Evolutionary conservation across 805 yeast species (phyloP), one percentile per base, ranked within the genome.

Genomic region (Cyberlindnera xishuangbannaensis): DNA sequence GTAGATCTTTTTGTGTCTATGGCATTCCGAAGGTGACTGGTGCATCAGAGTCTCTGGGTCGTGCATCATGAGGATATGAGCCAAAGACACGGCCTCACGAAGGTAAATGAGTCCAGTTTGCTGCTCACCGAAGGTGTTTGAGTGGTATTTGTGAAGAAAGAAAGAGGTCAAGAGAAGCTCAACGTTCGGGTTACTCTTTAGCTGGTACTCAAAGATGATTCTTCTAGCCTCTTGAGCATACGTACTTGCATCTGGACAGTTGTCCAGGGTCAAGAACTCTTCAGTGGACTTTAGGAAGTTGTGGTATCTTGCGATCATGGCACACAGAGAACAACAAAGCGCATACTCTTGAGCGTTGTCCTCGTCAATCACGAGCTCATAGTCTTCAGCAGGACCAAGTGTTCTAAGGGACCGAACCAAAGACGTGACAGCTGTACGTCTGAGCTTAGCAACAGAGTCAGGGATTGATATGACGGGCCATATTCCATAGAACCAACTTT

Each of bases 401-500:
- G 44, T 18, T 4, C 22, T 28, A 6, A 43, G 25, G 2, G 46
- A 37, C 12, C 34, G 34, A 6, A 23, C 30, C 14, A 15, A 27
- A 10, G 32, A 28, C 8, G 23, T 31, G 13, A 29, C n/a, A 8
- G 12, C 20, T 2, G 29, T 27, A 18, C 27, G 35, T 24, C 17
- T 31, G 16, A 49, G 34, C 16, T 34, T 44, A 6, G 50, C 35
- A 4, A 43, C 40, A 12, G 44, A 22, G 2, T 32, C 28, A 8
- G 43, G 30, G 9, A 45, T 44, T 2, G 51, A 41, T 16, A 47
- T 29, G 5, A 49, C 48, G 3, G 53, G 53, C 52, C 52, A 49
- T 18, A 45, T 40, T 3, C 52, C 47, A 31, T 49, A 49, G 34
- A 44, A 49, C 52, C 54, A 49, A 9, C 46, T 47, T 22, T 49